Evolutionary conservation across 2,329 filamentous ascomycete species (phyloP).

Genomic region (Xylogone sp.): DNA sequence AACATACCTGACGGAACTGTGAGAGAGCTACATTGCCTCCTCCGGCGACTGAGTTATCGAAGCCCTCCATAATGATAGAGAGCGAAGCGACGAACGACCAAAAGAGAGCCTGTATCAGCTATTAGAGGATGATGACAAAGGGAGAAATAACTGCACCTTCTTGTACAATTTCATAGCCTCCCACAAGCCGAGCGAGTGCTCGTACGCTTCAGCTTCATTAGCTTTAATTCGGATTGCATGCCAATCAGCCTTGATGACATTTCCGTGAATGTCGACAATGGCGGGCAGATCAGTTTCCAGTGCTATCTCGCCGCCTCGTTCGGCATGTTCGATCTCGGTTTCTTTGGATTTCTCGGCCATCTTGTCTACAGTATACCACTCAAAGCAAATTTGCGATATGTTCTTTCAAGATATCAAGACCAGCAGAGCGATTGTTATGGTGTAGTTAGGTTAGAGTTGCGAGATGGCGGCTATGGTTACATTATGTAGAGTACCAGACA

Average conservation of each 20-base stretch:
- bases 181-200: background rate
- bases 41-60: conserved; percentile 26
- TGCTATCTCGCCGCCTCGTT: background rate
- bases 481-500: no score
- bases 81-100: conserved; percentile 31
- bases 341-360: background rate
- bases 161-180: conserved; percentile 1
- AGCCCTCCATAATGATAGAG: conserved; percentile 27
- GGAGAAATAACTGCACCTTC: background rate
- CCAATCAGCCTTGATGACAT: background rate
- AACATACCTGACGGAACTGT: background rate
- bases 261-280: background rate
- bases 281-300: background rate
- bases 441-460: no score
- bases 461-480: no score
- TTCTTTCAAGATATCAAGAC: no score
- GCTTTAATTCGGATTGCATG: background rate
- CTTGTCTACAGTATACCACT: background rate
- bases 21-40: background rate
- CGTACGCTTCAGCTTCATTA: background rate
- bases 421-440: no score
- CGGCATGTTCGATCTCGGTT: background rate
- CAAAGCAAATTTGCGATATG: no score
- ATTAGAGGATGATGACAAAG: background rate
- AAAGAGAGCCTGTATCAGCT: conserved; percentile 2